phyloP scores from a whole-genome alignment of 768 basidiomycete species.

The Lentinula raphanica region DNA sequence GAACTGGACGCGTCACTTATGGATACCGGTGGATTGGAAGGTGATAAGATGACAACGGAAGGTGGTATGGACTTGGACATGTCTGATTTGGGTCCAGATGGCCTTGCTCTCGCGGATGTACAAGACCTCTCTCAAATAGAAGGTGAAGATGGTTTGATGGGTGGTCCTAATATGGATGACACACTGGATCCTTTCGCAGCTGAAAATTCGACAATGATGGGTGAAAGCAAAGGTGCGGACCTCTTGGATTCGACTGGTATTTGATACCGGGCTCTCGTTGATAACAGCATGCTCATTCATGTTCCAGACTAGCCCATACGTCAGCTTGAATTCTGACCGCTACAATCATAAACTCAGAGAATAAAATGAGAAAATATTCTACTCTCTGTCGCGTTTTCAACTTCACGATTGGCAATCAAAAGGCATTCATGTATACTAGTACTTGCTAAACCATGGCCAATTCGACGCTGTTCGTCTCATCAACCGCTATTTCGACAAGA shows the following conservation, averaged over 20 bases:
- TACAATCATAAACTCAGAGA: too few species aligned
- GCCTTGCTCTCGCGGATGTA: conserved; percentile 46
- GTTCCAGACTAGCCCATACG: conserved; percentile 2
- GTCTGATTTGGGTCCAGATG: conserved; percentile 60
- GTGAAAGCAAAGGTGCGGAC: neutral
- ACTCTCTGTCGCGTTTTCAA: too few species aligned
- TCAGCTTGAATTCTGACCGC: too few species aligned
- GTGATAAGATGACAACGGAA: conserved; percentile 25
- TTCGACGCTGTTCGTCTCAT: too few species aligned
- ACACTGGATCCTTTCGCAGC: conserved; percentile 54
- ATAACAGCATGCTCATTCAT: conserved; percentile 4
- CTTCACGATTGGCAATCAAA: too few species aligned
- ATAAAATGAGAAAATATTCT: too few species aligned
- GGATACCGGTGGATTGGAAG: conserved; percentile 40
- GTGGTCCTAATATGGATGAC: conserved; percentile 55
- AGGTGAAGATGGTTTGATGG: conserved; percentile 46
- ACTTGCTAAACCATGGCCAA: too few species aligned
- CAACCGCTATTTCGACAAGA: too few species aligned
- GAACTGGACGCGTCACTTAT: conserved; percentile 54
- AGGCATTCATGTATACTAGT: too few species aligned
- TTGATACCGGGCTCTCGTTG: neutral
- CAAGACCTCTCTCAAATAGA: conserved; percentile 50
- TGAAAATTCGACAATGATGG: neutral
- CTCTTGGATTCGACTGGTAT: too few species aligned
- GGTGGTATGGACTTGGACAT: conserved; percentile 54